Evolutionary conservation across 345 rosid species (phyloP).

Genomic region (Mangifera indica): DNA sequence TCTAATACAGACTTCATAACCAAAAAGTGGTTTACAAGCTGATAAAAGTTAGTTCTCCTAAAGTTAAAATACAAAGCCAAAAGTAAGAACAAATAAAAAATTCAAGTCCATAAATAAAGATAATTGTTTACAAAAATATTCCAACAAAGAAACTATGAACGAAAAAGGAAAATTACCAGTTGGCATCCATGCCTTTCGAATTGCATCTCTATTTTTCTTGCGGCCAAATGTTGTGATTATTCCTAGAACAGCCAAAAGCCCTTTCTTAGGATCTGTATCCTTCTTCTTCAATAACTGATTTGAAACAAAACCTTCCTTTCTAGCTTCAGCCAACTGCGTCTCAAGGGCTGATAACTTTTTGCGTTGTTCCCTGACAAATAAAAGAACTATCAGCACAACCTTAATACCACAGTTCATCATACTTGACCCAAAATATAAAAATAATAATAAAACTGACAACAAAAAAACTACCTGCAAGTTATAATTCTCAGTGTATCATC

Average conservation of each 20-base stretch:
- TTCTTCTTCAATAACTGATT: slow-evolving; percentile 20
- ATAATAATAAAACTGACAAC: not conserved
- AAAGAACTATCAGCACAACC: slow-evolving; percentile 6
- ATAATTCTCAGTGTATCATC: slow-evolving; percentile 50
- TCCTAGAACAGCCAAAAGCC: slow-evolving; percentile 42
- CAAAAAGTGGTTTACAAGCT: not conserved
- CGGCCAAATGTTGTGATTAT: slow-evolving; percentile 51
- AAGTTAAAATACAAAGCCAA: not conserved
- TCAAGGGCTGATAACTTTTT: slow-evolving; percentile 44
- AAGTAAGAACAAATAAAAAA: not conserved
- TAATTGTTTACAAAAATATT: not conserved
- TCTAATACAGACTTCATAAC: not conserved
- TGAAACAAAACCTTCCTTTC: slow-evolving; percentile 43
- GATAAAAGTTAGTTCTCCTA: not conserved
- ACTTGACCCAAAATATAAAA: not conserved
- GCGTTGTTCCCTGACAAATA: slow-evolving; percentile 39
- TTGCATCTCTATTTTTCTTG: slow-evolving; percentile 55
- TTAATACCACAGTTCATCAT: not conserved
- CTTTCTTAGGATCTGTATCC: slow-evolving; percentile 30
- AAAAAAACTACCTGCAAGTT: slow-evolving; percentile 39
- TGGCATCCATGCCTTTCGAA: slow-evolving; percentile 56
- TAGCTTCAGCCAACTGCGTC: slow-evolving; percentile 43
- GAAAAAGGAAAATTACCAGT: slow-evolving; percentile 28
- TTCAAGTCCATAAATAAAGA: not conserved
- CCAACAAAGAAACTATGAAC: not conserved